Percentiles rank a stretch among this genome's conserved stretches.
These are phyloP conservation scores for Elsinoe fawcettii DNA, from an alignment of 2,329 filamentous ascomycete genomes.

Conservation along the genomic window DNA sequence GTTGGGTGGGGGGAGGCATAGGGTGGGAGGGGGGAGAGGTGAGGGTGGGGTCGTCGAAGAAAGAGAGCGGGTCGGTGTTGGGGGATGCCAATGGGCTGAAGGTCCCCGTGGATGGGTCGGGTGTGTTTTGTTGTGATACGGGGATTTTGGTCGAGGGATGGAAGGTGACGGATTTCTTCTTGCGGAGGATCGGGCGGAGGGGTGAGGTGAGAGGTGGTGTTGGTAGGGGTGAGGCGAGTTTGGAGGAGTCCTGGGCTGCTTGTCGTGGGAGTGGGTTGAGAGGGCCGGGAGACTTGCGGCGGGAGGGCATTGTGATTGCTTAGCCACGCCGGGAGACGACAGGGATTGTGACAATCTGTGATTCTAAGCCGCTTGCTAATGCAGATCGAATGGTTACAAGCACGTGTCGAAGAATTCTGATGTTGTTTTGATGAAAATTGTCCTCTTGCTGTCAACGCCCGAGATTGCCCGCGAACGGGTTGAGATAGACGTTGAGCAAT, in stretches of 20 bases:
- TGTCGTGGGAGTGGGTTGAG: not conserved
- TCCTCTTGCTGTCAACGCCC: not conserved
- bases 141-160: conserved; percentile 12
- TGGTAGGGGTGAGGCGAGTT: not conserved
- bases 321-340: not conserved
- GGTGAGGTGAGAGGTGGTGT: not conserved
- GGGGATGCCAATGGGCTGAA: not conserved
- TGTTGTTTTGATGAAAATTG: conserved; percentile 2
- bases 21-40: not conserved
- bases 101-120: not conserved
- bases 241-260: not conserved
- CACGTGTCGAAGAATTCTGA: not conserved
- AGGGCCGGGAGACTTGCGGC: conserved; percentile 5
- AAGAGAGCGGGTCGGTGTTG: not conserved
- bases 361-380: not conserved
- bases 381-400: not conserved
- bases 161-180: conserved; percentile 16
- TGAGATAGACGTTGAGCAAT: conserved; percentile 9
- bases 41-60: not conserved
- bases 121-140: not conserved
- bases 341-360: not conserved
- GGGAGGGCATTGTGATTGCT: conserved; percentile 1
- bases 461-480: conserved; percentile 10
- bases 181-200: conserved; percentile 13
- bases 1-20: not conserved